Evolutionary conservation across 805 yeast genomes (phyloP).

Genomic region (Schwanniomyces polymorphus): DNA sequence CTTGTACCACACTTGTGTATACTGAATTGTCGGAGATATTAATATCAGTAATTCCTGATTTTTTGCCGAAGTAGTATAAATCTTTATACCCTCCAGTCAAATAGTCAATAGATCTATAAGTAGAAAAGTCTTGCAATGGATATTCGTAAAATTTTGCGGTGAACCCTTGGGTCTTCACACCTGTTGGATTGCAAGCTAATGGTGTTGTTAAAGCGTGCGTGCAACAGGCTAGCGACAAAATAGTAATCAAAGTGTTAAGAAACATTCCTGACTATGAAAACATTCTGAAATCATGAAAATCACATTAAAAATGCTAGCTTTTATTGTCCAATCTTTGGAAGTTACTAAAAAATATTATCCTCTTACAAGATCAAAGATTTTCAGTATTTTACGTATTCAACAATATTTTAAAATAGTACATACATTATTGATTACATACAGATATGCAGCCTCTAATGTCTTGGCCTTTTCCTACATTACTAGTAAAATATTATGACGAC

Average conservation of each 20-base stretch:
- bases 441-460: background rate
- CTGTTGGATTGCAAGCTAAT: background rate
- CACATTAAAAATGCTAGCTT: background rate
- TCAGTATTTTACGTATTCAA: background rate
- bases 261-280: background rate
- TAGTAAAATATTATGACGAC: background rate
- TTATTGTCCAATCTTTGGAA: background rate
- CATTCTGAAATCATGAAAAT: too few species aligned
- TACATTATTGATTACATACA: background rate
- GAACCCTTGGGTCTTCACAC: constrained; percentile 1
- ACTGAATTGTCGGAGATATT: background rate
- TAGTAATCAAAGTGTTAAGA: background rate
- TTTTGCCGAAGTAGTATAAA: background rate
- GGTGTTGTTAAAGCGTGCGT: background rate
- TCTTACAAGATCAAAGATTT: background rate
- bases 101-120: background rate
- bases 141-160: constrained; percentile 4
- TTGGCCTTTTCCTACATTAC: background rate
- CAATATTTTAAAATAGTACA: background rate
- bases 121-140: background rate
- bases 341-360: background rate
- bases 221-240: background rate
- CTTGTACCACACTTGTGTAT: background rate
- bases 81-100: constrained; percentile 1
- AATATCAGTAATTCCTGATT: constrained; percentile 4